Evolutionary conservation across 345 rosid genomes (phyloP), one percentile per base, ranked within the genome.

Genomic region (Lagerstroemia speciosa): DNA sequence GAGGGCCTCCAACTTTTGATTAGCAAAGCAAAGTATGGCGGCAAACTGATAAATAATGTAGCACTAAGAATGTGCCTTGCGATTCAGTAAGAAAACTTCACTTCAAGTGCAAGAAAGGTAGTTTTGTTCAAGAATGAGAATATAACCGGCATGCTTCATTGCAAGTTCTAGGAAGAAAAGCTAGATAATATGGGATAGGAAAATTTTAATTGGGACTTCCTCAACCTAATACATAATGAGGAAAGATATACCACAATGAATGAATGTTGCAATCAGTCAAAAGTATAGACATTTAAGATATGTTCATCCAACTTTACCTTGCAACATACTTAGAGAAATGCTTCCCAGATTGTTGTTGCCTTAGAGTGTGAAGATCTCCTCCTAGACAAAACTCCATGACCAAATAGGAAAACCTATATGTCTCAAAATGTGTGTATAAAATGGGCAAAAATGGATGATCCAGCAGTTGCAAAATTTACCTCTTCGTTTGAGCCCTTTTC

Each of bases 401-500:
- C 83, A 93, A 83, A 74, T 97, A 91, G 32, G 90, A 84, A 87
- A 93, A 93, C 66, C 99, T 83, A 33, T 93, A 97, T 0, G 99
- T 93, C 81, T 93, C 99, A 66, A 93, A 93, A 80, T 91, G 96
- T 1, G 97, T 87, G 65, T 93, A 93, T 79, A 93, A 78, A 19
- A 97, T 93, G n/a, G 98, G 98, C 69, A 93, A 78, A 82, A 93
- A 93, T 15, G 99, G 99, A 84, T 93, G 99, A 72, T 93, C 99
- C 75, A 93, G 73, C 30, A 91, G 83, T 83, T 91, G 99, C 75
- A 93, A 79, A 80, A 93, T 93, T 76, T 93, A 96, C 73, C 99
- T 87, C 76, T 93, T 97, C 0, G 99, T 93, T 73, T 93, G 99
- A 77, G 95, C 97, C 78, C 99, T 78, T 30, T 83, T 87, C 81